Evolutionary conservation across 2,329 filamentous ascomycete genomes (phyloP).

Genomic region (Trichoderma koningiopsis): DNA sequence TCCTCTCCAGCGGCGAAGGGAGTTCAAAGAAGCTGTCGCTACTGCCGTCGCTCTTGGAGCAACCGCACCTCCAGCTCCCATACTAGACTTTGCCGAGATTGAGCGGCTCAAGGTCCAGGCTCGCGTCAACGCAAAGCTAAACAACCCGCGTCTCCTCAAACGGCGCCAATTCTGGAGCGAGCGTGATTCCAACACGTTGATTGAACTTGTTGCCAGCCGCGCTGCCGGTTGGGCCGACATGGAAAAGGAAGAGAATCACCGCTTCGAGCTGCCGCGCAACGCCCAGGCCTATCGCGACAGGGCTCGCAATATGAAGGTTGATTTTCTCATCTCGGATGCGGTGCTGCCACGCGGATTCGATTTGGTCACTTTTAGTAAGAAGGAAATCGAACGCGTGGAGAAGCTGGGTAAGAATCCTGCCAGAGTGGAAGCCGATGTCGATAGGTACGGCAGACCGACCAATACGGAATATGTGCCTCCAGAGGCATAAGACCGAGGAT

Average conservation of each 20-base stretch:
- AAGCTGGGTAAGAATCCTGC: constrained; percentile 52
- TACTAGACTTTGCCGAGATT: constrained; percentile 32
- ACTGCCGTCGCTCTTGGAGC: constrained; percentile 9
- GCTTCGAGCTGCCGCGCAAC: constrained; percentile 49
- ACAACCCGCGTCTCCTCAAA: constrained; percentile 27
- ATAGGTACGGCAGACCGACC: constrained; percentile 42
- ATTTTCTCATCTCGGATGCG: constrained; percentile 49
- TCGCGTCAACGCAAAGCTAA: constrained; percentile 32
- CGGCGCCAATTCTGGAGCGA: constrained; percentile 46
- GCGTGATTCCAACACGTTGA: constrained; percentile 45
- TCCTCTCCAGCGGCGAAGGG: not conserved
- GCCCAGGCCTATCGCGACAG: constrained; percentile 61
- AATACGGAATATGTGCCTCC: constrained; percentile 40
- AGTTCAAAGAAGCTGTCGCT: not conserved
- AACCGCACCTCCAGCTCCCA: not conserved
- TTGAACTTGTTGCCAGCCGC: constrained; percentile 43
- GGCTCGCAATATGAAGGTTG: constrained; percentile 59
- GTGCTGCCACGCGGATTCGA: constrained; percentile 54
- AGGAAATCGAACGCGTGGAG: constrained; percentile 49
- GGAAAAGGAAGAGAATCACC: constrained; percentile 34
- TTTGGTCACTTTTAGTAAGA: constrained; percentile 51
- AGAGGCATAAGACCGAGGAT: not conserved
- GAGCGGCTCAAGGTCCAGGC: constrained; percentile 34
- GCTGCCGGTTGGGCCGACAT: constrained; percentile 39
- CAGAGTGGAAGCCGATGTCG: constrained; percentile 50